These are phyloP conservation scores for Backusella tarrabulga DNA, from an alignment of 192 early-diverging fungal genomes.

Conservation along the genomic window DNA sequence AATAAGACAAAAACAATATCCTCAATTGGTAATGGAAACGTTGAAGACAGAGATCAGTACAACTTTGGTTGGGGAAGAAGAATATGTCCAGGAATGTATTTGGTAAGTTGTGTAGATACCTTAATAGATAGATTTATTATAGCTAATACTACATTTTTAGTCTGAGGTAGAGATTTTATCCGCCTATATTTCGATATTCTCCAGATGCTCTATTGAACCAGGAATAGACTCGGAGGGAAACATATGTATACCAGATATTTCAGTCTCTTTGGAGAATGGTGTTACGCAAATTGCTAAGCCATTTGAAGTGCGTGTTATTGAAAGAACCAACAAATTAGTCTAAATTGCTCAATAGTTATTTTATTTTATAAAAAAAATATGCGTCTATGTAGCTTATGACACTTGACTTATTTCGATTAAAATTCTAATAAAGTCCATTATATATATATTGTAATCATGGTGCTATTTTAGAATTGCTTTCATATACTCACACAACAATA, in stretches of 20 bases:
- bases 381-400: not conserved
- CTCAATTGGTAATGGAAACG: slow-evolving; percentile 5
- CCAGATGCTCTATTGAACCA: not conserved
- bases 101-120: not conserved
- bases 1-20: not conserved
- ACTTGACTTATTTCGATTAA: not conserved
- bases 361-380: not conserved
- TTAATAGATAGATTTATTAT: not conserved
- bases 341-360: not conserved
- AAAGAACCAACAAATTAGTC: not conserved
- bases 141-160: not conserved
- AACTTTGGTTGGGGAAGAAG: slow-evolving; percentile 29
- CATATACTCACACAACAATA: too few relatives aligned
- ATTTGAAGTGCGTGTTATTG: not conserved
- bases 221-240: not conserved
- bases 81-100: slow-evolving; percentile 6
- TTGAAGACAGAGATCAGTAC: slow-evolving; percentile 9
- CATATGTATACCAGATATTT: not conserved
- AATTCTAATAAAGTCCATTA: not conserved
- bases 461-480: too few relatives aligned
- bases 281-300: not conserved
- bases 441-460: too few relatives aligned
- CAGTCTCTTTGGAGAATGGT: not conserved
- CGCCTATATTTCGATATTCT: not conserved
- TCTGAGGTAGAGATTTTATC: not conserved